Conservation (phyloP, 1,284 basidiomycete genomes). For the Farysia itapuensis region DNA sequence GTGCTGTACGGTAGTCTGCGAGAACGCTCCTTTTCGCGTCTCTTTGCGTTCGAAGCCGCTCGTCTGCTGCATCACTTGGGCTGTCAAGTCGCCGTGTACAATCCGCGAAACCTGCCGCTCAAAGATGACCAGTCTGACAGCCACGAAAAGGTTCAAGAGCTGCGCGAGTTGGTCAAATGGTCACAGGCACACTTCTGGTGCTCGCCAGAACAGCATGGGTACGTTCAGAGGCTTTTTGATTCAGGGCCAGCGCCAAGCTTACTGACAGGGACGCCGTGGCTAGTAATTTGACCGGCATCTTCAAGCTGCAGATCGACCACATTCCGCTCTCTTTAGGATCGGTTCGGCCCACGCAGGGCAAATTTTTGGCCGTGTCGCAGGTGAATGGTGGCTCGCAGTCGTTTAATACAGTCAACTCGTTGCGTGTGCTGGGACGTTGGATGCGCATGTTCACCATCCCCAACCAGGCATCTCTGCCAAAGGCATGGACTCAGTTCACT, state of each 20-base stretch:
- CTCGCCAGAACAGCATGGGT: constrained; percentile 61
- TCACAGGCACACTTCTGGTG: constrained; percentile 59
- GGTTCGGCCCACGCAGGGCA: constrained; percentile 60
- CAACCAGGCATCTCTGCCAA: constrained; percentile 59
- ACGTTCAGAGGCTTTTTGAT: too few species aligned
- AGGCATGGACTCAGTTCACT: constrained; percentile 60
- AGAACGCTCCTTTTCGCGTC: constrained; percentile 56
- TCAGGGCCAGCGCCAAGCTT: too few species aligned
- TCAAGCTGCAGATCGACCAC: constrained; percentile 56
- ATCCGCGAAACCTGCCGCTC: constrained; percentile 58
- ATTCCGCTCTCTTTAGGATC: constrained; percentile 59
- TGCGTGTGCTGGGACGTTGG: constrained; percentile 60
- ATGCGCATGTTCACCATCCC: constrained; percentile 58
- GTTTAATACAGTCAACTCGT: constrained; percentile 61
- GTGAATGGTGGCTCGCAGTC: constrained; percentile 61
- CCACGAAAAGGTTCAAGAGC: constrained; percentile 11
- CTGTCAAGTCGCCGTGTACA: constrained; percentile 59
- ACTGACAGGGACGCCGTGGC: too few species aligned
- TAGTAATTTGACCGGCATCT: constrained; percentile 60
- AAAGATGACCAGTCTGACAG: constrained; percentile 51
- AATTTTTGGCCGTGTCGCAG: constrained; percentile 22
- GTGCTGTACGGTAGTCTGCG: constrained; percentile 5
- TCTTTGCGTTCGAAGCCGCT: constrained; percentile 60
- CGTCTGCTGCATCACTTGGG: constrained; percentile 56
- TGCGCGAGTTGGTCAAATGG: constrained; percentile 6